Percentiles rank a stretch among this genome's conserved stretches.
Evolutionary conservation across 2,329 filamentous ascomycete genomes (phyloP).

Genomic region (Verticillium tricorpus): DNA sequence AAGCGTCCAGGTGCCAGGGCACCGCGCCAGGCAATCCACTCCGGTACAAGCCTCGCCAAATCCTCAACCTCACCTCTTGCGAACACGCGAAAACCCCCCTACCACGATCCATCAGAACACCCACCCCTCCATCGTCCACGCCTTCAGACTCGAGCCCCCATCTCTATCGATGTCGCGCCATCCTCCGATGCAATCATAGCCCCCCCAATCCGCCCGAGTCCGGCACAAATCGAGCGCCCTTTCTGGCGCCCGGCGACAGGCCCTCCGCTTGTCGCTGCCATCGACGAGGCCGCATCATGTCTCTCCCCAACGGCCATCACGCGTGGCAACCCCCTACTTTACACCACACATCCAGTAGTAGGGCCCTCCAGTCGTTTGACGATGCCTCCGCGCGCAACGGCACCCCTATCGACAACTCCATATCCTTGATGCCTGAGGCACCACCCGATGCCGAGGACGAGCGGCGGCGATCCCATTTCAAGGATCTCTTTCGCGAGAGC

Average conservation of each 20-base stretch:
- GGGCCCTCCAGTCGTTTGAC: constrained; percentile 55
- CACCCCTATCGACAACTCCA: constrained; percentile 45
- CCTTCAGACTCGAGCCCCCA: constrained; percentile 36
- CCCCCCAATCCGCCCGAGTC: constrained; percentile 38
- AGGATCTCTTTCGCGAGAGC: constrained; percentile 69
- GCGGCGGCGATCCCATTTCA: constrained; percentile 68
- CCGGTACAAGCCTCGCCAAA: constrained; percentile 31
- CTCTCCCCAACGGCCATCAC: constrained; percentile 61
- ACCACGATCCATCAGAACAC: constrained; percentile 48
- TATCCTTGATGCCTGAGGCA: constrained; percentile 57
- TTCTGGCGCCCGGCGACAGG: constrained; percentile 52
- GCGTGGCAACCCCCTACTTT: constrained; percentile 58
- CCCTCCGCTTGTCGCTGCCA: constrained; percentile 41
- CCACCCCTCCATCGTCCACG: constrained; percentile 35
- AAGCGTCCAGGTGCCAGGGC: background rate
- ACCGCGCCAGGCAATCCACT: background rate
- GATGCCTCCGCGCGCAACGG: constrained; percentile 50
- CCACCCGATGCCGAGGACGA: constrained; percentile 61
- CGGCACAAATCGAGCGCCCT: constrained; percentile 47
- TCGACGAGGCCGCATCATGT: constrained; percentile 54
- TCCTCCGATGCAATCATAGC: constrained; percentile 46
- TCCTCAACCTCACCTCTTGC: constrained; percentile 53
- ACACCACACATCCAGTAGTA: constrained; percentile 40
- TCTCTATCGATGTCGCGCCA: constrained; percentile 50
- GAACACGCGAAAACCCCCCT: constrained; percentile 44